Base-by-base conservation (phyloP, 345 rosid genomes). In the Hibiscus trionum region DNA sequence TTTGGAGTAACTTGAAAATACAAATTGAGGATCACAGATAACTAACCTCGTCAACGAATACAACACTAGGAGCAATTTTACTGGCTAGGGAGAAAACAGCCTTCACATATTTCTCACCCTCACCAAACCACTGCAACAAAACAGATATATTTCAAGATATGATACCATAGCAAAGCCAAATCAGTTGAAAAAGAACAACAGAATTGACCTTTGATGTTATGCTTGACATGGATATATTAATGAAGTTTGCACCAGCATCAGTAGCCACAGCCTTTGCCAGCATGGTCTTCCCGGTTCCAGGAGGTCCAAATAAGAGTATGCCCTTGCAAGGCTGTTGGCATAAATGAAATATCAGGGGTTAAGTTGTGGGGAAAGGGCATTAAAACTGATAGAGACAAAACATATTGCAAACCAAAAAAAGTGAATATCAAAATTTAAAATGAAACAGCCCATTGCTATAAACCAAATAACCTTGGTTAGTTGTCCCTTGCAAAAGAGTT, bases 231-330 rank as follows among this genome's bases (percentile, higher is more conserved):
- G 97, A 88, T 57, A 92, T 86, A 79, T 90, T 91, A 49, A 94
- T 88, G 77, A 94, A 94, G 79, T 89, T 90, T 55, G 99, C 99
- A 73, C 91, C 96, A 77, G 97, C 97, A 85, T 92, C 99, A 24
- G 93, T 94, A 70, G 99, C 97, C 66, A 94, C 92, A 9, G 99
- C 97, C 78, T 94, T 95, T 26, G 97, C 97, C 62, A 92, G 91
- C 92, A 95, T 90, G 29, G 99, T 95, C 82, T 92, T 95, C 17
- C 99, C 97, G 17, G 97, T 92, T 69, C 97, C 97, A 75, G 97
- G 97, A 64, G 97, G 97, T 71, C 98, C 98, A 80, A 91, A 93
- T 65, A 91, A 75, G 63, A 93, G 93, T 72, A 93, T 89, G 55
- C 97, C 97, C 82, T 91, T 91, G 84, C 91, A 89, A 80, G 97